Base-by-base conservation (phyloP, 352 stramenopile genomes). In the Phytophthora sp. region DNA sequence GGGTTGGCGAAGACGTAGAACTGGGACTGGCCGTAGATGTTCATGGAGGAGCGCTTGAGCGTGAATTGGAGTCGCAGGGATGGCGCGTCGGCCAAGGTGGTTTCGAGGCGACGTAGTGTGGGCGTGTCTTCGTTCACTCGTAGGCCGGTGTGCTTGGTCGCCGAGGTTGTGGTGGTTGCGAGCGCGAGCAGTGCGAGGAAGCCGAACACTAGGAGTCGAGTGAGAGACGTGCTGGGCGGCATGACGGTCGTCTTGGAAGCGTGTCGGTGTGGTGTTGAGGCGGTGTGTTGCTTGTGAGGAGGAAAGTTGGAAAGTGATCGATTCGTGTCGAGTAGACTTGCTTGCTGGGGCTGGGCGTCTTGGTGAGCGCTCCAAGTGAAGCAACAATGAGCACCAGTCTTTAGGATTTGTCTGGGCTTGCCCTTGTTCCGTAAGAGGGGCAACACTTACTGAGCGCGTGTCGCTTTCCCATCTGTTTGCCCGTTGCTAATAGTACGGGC, bases 1-100 rank as follows among this genome's bases (percentile, higher is more conserved):
- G 54, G 69, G 21, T 65, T 72, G 9, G 57, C 69, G 18, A 77
- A 62, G 3, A 72, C 52, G 30, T 74, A 45, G 32, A 72, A 63
- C 42, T 69, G 18, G 32, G 63, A 61, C n/a, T 58, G 31, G 4
- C 69, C 69, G 18, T 60, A 53, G n/a, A 74, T 43, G n/a, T 32
- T 28, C 69, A 77, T 74, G 20, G 57, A 60, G 21, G 12, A 27
- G 15, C 69, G 59, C 52, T 74, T 74, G 45, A 70, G 35, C 1
- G 43, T 68, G 43, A 74, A 59, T 4, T 61, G 62, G 2, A 77
- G 48, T 10, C 45, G 51, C 12, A 77, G 35, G 2, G 58, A 62
- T n/a, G 59, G 58, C 12, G 61, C 48, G 24, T 66, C 56, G 17
- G 31, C 56, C 21, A 66, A 42, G 8, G 24, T 66, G 1, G 56